Base-by-base conservation (phyloP, 805 yeast species). In the Candida silvicultrix region DNA sequence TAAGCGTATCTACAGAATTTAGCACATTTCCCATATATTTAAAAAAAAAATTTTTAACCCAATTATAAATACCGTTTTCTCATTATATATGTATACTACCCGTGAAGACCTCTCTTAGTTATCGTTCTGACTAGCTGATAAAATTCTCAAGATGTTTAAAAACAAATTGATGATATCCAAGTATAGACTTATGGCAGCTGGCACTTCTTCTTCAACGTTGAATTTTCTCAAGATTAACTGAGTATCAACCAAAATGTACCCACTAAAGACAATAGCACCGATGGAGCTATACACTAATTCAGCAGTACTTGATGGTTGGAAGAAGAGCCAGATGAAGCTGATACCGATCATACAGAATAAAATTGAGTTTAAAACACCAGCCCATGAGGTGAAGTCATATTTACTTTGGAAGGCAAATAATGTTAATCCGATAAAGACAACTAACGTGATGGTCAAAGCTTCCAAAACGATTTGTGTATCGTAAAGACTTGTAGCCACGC, bases 151-250 rank as follows among this genome's bases (percentile, higher is more conserved):
- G 49, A 89, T 81, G 65, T 78, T 80, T 52, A 89, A 62, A 69
- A 89, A 89, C 66, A 89, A 72, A 66, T 89, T 89, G 65, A 89
- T 71, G 41, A 88, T 77, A 62, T 89, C 97, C 70, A 89, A 73
- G 63, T 89, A 89, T 50, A 89, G 73, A 54, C 78, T 68, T 59
- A 89, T 80, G 15, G 92, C 80, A 43, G 95, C 92, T 36, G 80
- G 75, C n/a, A 89, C 75, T 58, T 87, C 96, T 54, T 89, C 96
- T 54, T 89, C 96, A 38, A 89, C 81, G 57, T 82, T 83, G 54
- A 73, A 80, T 46, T 78, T 80, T 59, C 83, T 80, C 80, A 89
- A 75, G 46, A 89, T 78, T 54, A 79, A 62, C 64, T 89, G 96
- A 19, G 96, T 89, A 63, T 89, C 97, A 40, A 87, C 78, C 43